These are phyloP conservation scores for Solanum appendiculatum DNA, from an alignment of 257 asterid genomes.

Conservation along the genomic window DNA sequence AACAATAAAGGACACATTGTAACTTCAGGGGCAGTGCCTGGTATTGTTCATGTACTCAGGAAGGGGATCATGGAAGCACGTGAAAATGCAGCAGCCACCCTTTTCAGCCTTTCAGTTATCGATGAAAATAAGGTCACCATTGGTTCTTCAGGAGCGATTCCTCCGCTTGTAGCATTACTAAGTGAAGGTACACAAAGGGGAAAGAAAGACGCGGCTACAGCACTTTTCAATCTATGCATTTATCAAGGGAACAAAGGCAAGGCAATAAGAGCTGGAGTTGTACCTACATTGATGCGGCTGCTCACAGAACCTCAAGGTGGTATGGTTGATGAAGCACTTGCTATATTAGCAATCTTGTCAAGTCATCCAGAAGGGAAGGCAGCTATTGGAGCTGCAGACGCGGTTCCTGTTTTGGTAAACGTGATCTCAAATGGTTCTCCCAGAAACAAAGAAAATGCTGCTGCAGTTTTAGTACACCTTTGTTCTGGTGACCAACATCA, in stretches of 20 bases:
- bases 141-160: constrained; percentile 9
- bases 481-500: constrained; percentile 5
- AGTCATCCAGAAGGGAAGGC: constrained; percentile 6
- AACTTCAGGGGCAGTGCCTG: constrained; percentile 5
- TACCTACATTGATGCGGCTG: constrained; percentile 3
- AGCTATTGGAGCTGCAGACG: constrained; percentile 8
- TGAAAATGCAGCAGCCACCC: constrained; percentile 16
- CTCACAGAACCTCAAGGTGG: background rate
- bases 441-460: constrained; percentile 12
- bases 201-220: constrained; percentile 20
- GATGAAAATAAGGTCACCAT: constrained; percentile 9
- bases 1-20: constrained; percentile 6
- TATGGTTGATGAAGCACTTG: constrained; percentile 15
- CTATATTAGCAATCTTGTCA: constrained; percentile 14
- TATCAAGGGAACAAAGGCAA: constrained; percentile 14
- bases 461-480: constrained; percentile 7
- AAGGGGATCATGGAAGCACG: constrained; percentile 9
- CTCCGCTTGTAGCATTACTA: constrained; percentile 9
- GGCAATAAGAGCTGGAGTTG: constrained; percentile 19
- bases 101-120: constrained; percentile 11
- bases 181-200: constrained; percentile 10
- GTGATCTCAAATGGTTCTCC: constrained; percentile 10
- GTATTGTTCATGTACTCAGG: constrained; percentile 7
- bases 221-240: constrained; percentile 16
- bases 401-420: constrained; percentile 12